phyloP scores from a whole-genome alignment of 2,329 filamentous ascomycete species.

The Fusarium newnesense region DNA sequence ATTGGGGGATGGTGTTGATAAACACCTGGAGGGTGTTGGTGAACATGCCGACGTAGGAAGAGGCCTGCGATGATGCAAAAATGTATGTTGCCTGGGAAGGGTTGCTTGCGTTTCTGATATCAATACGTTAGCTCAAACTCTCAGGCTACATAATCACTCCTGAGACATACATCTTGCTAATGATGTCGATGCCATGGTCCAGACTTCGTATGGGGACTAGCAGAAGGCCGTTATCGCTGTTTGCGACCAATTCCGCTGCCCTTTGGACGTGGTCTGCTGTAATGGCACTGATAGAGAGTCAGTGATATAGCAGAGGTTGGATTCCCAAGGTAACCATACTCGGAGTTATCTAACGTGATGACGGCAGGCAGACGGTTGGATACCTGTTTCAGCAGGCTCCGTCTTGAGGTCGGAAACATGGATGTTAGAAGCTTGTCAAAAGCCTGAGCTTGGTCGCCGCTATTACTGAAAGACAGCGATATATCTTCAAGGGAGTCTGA shows the following conservation, averaged over 20 bases:
- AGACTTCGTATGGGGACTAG: not conserved
- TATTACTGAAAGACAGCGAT: not conserved
- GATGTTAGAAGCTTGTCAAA: not conserved
- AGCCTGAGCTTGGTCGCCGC: not conserved
- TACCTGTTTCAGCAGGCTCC: not conserved
- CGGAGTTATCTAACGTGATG: not conserved
- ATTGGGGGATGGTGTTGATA: not conserved
- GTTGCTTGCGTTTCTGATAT: not conserved
- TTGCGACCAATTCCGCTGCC: not conserved
- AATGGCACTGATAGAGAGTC: not conserved
- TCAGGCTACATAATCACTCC: accelerated
- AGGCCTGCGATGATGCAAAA: not conserved
- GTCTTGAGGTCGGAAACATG: not conserved
- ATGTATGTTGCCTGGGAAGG: not conserved
- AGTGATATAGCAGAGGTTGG: not conserved
- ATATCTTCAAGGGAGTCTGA: not conserved
- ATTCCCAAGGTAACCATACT: not conserved
- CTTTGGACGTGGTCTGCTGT: not conserved
- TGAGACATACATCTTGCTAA: not conserved
- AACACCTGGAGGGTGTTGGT: not conserved
- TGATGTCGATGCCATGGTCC: not conserved
- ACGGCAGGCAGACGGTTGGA: not conserved
- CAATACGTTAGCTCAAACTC: not conserved
- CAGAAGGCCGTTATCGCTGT: not conserved
- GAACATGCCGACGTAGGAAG: not conserved